These are phyloP conservation scores for Kluyveromyces wickerhamii DNA, from an alignment of 805 yeast species.

Conservation along the genomic window DNA sequence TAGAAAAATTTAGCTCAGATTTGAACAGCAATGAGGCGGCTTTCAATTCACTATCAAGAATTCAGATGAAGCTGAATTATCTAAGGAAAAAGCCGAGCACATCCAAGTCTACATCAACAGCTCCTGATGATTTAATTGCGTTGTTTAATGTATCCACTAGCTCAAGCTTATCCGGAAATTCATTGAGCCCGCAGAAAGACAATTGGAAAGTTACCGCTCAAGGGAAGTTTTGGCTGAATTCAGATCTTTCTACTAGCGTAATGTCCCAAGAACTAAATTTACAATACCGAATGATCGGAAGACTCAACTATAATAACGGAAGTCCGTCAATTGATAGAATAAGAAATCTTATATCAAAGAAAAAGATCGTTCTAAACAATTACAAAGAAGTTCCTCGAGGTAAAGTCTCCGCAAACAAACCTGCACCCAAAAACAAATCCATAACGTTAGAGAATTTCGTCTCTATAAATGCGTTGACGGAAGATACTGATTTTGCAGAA, in stretches of 20 bases:
- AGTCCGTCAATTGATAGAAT: not conserved
- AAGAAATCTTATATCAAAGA: not conserved
- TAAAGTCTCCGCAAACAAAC: too few species aligned
- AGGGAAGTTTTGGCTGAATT: slow-evolving; percentile 9
- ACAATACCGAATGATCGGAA: slow-evolving; percentile 11
- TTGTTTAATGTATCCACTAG: not conserved
- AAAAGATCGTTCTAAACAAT: not conserved
- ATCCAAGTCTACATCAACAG: not conserved
- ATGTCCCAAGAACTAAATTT: slow-evolving; percentile 12
- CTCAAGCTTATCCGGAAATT: not conserved
- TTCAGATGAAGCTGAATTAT: slow-evolving; percentile 2
- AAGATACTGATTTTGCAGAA: not conserved
- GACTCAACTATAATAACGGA: slow-evolving; percentile 6
- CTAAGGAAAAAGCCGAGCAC: not conserved
- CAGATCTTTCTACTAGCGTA: slow-evolving; percentile 13
- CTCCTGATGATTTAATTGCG: slow-evolving; percentile 1
- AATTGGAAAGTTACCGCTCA: slow-evolving; percentile 3
- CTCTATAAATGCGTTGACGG: not conserved
- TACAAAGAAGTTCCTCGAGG: not conserved
- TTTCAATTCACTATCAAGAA: not conserved
- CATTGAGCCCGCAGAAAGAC: slow-evolving; percentile 1
- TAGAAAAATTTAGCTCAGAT: slow-evolving; percentile 7
- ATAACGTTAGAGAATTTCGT: slow-evolving; percentile 2
- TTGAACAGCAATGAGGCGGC: not conserved
- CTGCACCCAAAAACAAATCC: not conserved